Evolutionary conservation across 2,329 filamentous ascomycete genomes (phyloP).

Genomic region (Fusarium sp.): DNA sequence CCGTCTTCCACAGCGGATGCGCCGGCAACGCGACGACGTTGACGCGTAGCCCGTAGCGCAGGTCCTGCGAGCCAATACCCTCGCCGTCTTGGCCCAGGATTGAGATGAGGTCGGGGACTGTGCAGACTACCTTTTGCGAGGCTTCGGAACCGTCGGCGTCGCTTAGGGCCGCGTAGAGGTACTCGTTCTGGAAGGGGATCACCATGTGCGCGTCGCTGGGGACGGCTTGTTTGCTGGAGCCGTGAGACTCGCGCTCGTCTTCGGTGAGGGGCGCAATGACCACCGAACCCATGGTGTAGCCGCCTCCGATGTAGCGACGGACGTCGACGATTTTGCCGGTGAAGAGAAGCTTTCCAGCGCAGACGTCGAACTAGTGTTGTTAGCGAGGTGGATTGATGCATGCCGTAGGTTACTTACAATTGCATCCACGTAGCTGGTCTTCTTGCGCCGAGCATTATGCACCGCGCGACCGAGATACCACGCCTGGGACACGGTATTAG

Average conservation of each 20-base stretch:
- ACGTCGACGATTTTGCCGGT: constrained; percentile 59
- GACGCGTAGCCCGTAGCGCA: constrained; percentile 65
- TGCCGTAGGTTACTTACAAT: constrained; percentile 28
- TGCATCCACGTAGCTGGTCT: constrained; percentile 45
- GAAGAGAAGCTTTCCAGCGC: constrained; percentile 54
- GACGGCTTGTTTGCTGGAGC: constrained; percentile 23
- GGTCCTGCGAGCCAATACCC: constrained; percentile 64
- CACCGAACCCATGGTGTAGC: constrained; percentile 58
- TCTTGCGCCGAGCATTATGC: constrained; percentile 41
- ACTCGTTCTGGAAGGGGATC: constrained; percentile 61
- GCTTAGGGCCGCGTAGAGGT: constrained; percentile 54
- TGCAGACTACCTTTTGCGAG: constrained; percentile 52
- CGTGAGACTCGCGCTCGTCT: constrained; percentile 49
- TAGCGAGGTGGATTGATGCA: not conserved
- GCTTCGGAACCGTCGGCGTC: constrained; percentile 51
- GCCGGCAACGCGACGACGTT: constrained; percentile 64
- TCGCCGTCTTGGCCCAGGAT: constrained; percentile 60
- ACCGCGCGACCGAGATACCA: constrained; percentile 69
- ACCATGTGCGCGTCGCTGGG: constrained; percentile 51
- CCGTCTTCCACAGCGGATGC: constrained; percentile 64
- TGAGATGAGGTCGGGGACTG: constrained; percentile 55
- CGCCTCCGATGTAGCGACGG: constrained; percentile 54
- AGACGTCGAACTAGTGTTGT: constrained; percentile 46
- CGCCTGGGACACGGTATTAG: constrained; percentile 63
- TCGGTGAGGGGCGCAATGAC: constrained; percentile 52